Conservation (phyloP, 2,329 filamentous ascomycete genomes). For the Leptodontidium sp. region DNA sequence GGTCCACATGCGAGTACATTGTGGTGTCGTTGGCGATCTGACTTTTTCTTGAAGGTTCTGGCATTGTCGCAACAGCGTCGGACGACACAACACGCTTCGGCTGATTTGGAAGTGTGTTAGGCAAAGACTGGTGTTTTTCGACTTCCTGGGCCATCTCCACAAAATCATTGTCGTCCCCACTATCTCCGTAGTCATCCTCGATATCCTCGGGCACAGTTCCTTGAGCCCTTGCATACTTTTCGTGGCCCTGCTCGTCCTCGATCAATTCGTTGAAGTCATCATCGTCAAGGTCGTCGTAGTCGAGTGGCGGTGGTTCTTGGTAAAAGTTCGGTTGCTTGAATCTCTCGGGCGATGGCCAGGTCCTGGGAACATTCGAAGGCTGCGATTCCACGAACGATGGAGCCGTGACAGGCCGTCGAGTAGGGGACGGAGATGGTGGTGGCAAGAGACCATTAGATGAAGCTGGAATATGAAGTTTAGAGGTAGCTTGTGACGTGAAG, state of each 20-base stretch:
- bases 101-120: conserved; percentile 9
- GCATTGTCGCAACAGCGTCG: conserved; percentile 17
- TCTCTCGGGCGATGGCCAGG: background rate
- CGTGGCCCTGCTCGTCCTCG: conserved; percentile 39
- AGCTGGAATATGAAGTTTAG: conserved; percentile 2
- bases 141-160: conserved; percentile 53
- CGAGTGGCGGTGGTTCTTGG: conserved; percentile 31
- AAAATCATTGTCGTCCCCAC: conserved; percentile 41
- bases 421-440: conserved; percentile 28
- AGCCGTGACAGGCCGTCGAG: conserved; percentile 5
- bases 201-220: conserved; percentile 6
- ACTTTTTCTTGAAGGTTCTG: conserved; percentile 30
- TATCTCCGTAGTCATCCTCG: conserved; percentile 35
- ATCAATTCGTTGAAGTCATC: conserved; percentile 39
- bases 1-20: conserved; percentile 45
- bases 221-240: conserved; percentile 22
- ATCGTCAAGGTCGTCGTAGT: conserved; percentile 41
- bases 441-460: background rate
- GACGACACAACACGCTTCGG: conserved; percentile 26
- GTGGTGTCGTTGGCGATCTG: conserved; percentile 31
- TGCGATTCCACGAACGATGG: background rate
- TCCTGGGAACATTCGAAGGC: background rate
- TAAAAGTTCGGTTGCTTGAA: conserved; percentile 38
- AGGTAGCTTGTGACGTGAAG: background rate
- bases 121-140: conserved; percentile 48